Evolutionary conservation across 805 yeast species (phyloP), one percentile per base, ranked within the genome.

Genomic region (Priceomyces haplophilus): DNA sequence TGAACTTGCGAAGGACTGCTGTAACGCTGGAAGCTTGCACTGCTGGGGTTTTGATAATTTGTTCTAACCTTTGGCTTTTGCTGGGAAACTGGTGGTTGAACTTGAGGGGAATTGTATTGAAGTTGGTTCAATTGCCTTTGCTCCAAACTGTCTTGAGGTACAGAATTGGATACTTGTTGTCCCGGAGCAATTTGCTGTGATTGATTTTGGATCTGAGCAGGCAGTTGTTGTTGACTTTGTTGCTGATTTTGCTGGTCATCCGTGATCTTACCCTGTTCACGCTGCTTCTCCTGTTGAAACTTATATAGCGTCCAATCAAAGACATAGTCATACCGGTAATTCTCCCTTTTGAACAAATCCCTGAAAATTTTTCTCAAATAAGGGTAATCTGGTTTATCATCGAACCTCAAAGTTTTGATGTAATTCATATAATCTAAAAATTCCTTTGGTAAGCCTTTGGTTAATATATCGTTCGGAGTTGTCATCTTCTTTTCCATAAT

Each of bases 261-360:
- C n/a, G 53, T 56, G 18, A 55, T 50, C 47, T 65, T 60, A 30
- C 55, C 57, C 45, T 69, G 76, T 43, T 67, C 73, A 48, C 75
- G 67, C 55, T 78, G 80, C 51, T 78, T 78, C 50, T 79, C 78
- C 55, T 77, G 71, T 52, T 77, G 85, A 62, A 79, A 83, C 62
- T 85, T 86, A 69, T 83, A 85, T 48, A 89, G 79, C 21, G 97
- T 91, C 99, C 99, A 91, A 67, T 91, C 99, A 66, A 89, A 91
- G 17, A 93, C 82, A 65, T 89, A 91, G 67, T 91, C 98, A 64
- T 90, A 91, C 54, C 84, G 82, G 64, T 88, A 91, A 45, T 88
- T 87, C 62, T 91, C 91, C 51, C 91, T 80, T 50, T 87, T 74
- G 61, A 88, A 88, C 55, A 93, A 73, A 59, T 90, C 97, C 58